Evolutionary conservation across 1,284 basidiomycete species (phyloP).

Genomic region (Trichosporon asahii): DNA sequence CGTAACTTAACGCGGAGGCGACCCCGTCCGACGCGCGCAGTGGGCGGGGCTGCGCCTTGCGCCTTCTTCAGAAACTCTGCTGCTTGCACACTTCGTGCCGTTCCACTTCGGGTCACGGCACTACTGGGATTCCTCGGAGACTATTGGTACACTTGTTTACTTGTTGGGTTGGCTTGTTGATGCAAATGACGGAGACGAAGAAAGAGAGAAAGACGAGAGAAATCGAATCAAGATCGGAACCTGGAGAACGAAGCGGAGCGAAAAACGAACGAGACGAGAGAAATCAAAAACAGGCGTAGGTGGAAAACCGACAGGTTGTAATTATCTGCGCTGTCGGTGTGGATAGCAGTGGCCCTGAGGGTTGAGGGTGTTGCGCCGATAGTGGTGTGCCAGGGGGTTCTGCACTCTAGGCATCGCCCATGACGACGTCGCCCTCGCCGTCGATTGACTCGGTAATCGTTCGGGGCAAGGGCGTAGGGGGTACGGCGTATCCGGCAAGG

Average conservation of each 20-base stretch:
- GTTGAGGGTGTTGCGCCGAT: neutral
- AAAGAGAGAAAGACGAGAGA: constrained; percentile 5
- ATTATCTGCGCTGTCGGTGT: neutral
- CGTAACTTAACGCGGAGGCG: neutral
- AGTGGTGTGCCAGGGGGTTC: neutral
- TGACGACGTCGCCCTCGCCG: constrained; percentile 24
- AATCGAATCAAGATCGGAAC: neutral
- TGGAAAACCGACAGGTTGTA: neutral
- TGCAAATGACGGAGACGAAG: constrained; percentile 2
- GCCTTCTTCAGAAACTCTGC: neutral
- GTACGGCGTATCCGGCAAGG: constrained; percentile 26
- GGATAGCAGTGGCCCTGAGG: neutral
- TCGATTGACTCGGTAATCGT: constrained; percentile 12
- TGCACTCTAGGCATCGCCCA: constrained; percentile 18
- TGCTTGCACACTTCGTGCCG: neutral
- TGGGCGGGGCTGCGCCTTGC: neutral
- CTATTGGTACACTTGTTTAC: constrained; percentile 3
- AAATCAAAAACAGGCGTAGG: neutral
- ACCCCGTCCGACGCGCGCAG: neutral
- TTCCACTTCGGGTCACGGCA: neutral
- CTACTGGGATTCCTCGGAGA: neutral
- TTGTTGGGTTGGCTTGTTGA: neutral
- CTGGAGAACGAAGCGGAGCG: neutral
- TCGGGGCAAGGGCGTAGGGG: neutral
- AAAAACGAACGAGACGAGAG: constrained; percentile 1